A percentile compares a stretch with the other conserved stretches of the same genome.
Evolutionary conservation across 139 green algal genomes (phyloP).

Genomic region (Nannochloris sp.): DNA sequence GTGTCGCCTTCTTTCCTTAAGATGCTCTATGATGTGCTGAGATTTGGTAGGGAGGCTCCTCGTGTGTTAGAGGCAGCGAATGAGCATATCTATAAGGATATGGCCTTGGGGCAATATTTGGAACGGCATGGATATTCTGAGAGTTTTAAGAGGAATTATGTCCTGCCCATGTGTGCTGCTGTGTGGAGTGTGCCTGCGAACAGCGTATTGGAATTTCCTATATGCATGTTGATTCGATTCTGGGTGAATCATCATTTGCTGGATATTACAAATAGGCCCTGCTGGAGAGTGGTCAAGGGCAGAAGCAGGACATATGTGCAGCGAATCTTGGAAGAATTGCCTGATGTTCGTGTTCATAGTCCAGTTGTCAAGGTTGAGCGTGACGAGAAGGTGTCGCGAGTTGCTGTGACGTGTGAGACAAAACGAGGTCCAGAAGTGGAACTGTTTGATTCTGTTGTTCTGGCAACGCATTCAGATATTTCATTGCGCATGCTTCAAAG

Average conservation of each 20-base stretch:
- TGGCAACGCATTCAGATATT: conserved; percentile 80
- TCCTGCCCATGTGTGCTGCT: conserved; percentile 93
- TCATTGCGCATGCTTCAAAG: conserved; percentile 50
- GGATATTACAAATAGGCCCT: conserved; percentile 70
- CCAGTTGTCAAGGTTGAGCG: conserved; percentile 24
- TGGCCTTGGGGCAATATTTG: conserved; percentile 73
- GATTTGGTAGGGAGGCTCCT: conserved; percentile 73
- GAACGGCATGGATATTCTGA: conserved; percentile 46
- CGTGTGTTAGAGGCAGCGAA: conserved; percentile 37
- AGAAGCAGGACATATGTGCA: conserved; percentile 72
- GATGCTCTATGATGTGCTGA: conserved; percentile 87
- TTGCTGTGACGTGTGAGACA: not conserved
- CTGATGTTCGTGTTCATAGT: conserved; percentile 51
- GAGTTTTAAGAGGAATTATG: conserved; percentile 67
- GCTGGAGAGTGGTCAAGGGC: conserved; percentile 82
- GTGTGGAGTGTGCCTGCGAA: conserved; percentile 85
- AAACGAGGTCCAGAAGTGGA: not conserved
- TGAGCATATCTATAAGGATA: conserved; percentile 7
- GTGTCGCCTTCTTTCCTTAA: conserved; percentile 53
- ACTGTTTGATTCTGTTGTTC: conserved; percentile 70
- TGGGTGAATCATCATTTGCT: conserved; percentile 97
- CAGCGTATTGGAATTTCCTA: conserved; percentile 74
- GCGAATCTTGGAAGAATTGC: conserved; percentile 54
- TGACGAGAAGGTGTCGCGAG: not conserved
- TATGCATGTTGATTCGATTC: conserved; percentile 81